A percentile compares a stretch with the other conserved stretches of the same genome.
These are phyloP conservation scores for Quercus rubra DNA, from an alignment of 306 rosid genomes.

Conservation along the genomic window DNA sequence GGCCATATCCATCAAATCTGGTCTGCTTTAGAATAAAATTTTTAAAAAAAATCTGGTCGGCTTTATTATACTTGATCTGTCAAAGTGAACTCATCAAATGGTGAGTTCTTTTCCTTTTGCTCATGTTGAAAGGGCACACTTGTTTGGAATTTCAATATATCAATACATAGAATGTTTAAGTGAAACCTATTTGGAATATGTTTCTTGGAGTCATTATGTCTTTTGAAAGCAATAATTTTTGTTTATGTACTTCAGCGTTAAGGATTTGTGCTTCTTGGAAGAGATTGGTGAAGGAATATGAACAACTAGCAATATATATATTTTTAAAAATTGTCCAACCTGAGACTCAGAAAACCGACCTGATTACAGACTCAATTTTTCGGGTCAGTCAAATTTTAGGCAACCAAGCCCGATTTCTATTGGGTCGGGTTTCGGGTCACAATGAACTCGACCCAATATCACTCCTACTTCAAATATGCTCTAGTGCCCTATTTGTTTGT, in stretches of 20 bases:
- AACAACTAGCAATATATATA: conserved; percentile 46
- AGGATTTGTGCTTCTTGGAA: conserved; percentile 47
- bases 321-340: too few species aligned
- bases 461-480: neutral
- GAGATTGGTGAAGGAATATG: conserved; percentile 76
- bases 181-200: neutral
- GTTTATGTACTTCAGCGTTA: neutral
- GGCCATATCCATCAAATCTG: too few species aligned
- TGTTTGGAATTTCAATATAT: neutral
- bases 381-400: too few species aligned
- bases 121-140: neutral
- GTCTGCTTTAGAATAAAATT: too few species aligned
- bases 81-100: neutral
- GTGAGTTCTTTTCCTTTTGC: neutral
- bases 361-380: too few species aligned
- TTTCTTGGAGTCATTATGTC: neutral
- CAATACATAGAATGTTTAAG: neutral
- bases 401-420: too few species aligned
- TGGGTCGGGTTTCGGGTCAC: too few species aligned
- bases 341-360: fast-evolving
- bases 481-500: neutral
- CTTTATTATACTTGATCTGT: neutral
- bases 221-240: neutral
- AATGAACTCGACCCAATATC: too few species aligned
- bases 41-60: too few species aligned